Percentiles rank a stretch among this genome's conserved stretches.
phyloP scores from a whole-genome alignment of 106 monocot species.

The Acanthochlamys bracteata region DNA sequence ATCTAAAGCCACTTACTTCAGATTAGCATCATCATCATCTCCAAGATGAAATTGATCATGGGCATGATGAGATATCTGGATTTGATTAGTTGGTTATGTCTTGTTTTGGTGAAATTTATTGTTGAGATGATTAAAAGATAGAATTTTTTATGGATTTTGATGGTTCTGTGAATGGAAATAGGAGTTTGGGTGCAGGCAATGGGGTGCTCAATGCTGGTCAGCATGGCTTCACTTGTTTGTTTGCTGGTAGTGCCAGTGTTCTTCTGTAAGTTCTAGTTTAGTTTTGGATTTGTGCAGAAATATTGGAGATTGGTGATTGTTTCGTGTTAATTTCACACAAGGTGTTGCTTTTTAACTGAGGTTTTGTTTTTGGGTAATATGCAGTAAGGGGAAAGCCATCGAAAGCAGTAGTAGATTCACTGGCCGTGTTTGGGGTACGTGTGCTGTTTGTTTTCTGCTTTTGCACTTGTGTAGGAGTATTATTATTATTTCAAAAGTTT shows the following conservation, averaged over 20 bases:
- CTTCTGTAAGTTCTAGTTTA: conserved; percentile 24
- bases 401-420: conserved; percentile 45
- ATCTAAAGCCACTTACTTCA: too few relatives aligned
- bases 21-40: too few relatives aligned
- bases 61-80: too few relatives aligned
- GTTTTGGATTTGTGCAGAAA: background rate
- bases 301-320: background rate
- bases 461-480: background rate
- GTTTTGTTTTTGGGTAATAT: conserved; percentile 4
- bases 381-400: conserved; percentile 71
- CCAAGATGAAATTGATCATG: too few relatives aligned
- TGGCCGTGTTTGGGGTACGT: conserved; percentile 70
- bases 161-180: conserved; percentile 9
- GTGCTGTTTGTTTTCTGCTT: background rate
- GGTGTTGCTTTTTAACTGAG: background rate
- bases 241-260: conserved; percentile 43
- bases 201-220: conserved; percentile 96
- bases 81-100: background rate
- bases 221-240: conserved; percentile 68
- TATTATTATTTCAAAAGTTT: background rate
- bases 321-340: background rate
- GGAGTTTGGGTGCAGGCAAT: conserved; percentile 79
- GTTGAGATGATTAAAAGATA: background rate
- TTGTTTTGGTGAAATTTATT: background rate
- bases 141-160: background rate